These are phyloP conservation scores for Termitomyces sp. DNA, from an alignment of 768 basidiomycete genomes.

Conservation along the genomic window DNA sequence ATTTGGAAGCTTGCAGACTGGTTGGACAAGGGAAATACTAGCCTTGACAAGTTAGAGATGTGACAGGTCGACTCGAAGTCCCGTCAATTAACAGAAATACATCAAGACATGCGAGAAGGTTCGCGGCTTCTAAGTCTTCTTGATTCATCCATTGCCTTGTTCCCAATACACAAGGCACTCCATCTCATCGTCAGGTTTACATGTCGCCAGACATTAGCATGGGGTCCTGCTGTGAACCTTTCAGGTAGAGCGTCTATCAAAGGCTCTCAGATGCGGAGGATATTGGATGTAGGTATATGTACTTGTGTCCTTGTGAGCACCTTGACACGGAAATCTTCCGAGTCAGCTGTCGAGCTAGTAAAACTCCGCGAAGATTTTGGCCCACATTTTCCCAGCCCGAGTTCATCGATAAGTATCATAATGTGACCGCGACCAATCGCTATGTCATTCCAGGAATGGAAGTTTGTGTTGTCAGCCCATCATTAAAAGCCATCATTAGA, in stretches of 20 bases:
- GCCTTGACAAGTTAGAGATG: not conserved
- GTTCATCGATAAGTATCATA: not conserved
- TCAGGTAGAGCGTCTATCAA: not conserved
- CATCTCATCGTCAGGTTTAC: not conserved
- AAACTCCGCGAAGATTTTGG: too few species aligned
- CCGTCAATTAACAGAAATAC: not conserved
- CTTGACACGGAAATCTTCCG: not conserved
- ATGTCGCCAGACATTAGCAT: not conserved
- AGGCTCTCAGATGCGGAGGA: not conserved
- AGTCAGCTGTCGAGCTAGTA: not conserved
- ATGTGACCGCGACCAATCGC: not conserved
- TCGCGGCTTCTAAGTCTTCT: not conserved
- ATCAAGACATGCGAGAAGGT: not conserved
- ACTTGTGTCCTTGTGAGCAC: not conserved
- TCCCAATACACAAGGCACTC: too few species aligned
- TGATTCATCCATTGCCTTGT: not conserved
- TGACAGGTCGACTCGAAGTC: not conserved
- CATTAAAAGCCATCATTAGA: not conserved
- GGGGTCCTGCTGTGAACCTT: not conserved
- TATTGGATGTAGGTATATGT: not conserved
- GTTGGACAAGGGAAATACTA: not conserved
- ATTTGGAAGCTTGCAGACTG: too few species aligned
- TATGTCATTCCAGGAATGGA: not conserved
- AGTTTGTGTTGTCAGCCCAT: not conserved
- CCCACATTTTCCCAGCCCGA: not conserved